Evolutionary conservation across 371 early-diverging fungal species (phyloP), one percentile per base, ranked within the genome.

Genomic region (Nematocida ironsii): DNA sequence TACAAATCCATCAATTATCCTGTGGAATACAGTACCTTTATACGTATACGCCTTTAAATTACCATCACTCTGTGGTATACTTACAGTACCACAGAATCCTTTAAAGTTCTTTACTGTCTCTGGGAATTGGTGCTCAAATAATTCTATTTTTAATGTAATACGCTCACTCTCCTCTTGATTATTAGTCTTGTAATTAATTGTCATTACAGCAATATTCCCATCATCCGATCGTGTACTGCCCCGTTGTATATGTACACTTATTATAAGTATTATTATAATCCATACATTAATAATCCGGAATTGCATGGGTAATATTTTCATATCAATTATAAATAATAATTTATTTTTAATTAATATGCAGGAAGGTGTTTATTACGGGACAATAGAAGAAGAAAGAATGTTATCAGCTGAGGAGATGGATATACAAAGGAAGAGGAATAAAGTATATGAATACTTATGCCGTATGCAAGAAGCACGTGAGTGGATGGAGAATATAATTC

Each of bases 401-500:
- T 69, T 81, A 2, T 67, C 82, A 3, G 61, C 78, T 7, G 84
- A 86, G 48, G 75, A 87, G 93, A 93, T 97, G 91, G 99, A 99
- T 84, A 88, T 89, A 40, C 92, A 95, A 87, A 90, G 98, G 73
- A 90, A 90, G 55, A 92, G 93, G 61, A 86, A 96, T 54, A 91
- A 92, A 67, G 95, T 95, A 2, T 97, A 97, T 86, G 97, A 98
- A 86, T 99, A 97, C 83, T 89, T 98, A 9, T 97, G 98, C 83
- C 95, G 95, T 74, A 91, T 98, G 70, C 94, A 94, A 73, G 97
- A 98, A 89, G 98, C 98, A 3, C 95, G 95, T 90, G 93, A 95
- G 91, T 96, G 91, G 85, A 90, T 83, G 33, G 40, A 83, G 83
- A 90, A 93, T 50, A 89, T 90, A 42, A 91, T 93, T 66, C 90